These are phyloP conservation scores for Pseudonitzschia multiseries DNA, from an alignment of 108 stramenopile genomes.

Conservation along the genomic window DNA sequence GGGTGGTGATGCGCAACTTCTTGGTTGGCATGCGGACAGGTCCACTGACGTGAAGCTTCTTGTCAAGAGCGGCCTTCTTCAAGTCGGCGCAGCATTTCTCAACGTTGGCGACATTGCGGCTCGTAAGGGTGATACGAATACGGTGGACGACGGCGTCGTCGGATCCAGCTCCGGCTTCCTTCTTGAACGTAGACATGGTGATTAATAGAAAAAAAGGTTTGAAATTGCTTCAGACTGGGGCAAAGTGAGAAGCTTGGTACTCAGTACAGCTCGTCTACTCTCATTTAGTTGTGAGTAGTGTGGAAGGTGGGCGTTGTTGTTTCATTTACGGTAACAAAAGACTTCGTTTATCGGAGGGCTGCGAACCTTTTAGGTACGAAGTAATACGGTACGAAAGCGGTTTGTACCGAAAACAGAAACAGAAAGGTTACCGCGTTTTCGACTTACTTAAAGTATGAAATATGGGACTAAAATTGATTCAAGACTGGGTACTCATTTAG, in stretches of 20 bases:
- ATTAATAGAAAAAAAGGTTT: constrained; percentile 10
- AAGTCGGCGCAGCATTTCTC: constrained; percentile 99
- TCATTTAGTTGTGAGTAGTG: neutral
- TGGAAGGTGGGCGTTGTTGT: neutral
- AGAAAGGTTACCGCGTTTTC: constrained; percentile 8
- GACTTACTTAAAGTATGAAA: constrained; percentile 1
- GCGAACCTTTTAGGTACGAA: too few species aligned
- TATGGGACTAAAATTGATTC: neutral
- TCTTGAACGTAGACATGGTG: constrained; percentile 75
- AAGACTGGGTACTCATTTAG: too few species aligned
- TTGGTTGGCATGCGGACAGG: constrained; percentile 99
- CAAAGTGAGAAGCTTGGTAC: constrained; percentile 57
- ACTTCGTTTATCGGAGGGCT: neutral
- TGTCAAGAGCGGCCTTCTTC: constrained; percentile 92
- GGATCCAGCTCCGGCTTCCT: constrained; percentile 64
- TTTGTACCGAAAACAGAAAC: too few species aligned
- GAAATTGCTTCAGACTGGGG: constrained; percentile 55
- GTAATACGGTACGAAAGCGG: too few species aligned
- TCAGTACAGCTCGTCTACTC: neutral
- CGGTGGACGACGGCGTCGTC: constrained; percentile 79
- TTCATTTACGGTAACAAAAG: neutral
- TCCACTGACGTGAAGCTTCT: constrained; percentile 93
- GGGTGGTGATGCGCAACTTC: constrained; percentile 94
- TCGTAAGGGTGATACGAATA: constrained; percentile 99
- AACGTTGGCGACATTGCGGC: constrained; percentile 96